Evolutionary conservation across 1,284 basidiomycete genomes (phyloP), one percentile per base, ranked within the genome.

Genomic region (Microbotryum scabiosae): DNA sequence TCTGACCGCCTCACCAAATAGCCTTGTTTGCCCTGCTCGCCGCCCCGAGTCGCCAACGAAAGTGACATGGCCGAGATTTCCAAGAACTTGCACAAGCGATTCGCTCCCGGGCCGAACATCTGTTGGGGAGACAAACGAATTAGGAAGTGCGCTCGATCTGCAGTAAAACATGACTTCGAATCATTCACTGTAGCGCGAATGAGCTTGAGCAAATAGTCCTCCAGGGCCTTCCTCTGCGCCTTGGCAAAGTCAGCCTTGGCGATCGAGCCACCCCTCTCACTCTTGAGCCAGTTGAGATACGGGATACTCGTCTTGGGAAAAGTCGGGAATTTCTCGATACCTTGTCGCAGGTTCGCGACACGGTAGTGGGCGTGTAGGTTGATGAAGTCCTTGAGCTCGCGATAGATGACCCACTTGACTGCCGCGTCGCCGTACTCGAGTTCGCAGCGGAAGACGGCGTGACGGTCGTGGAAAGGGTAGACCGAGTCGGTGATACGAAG

Each of bases 21-120:
- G 0, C 96, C 94, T 10, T 90, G 93, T 76, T 98, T 98, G 69
- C 87, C 85, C 70, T 90, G 88, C 9, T 79, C 74, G 18, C 62
- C 76, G 3, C 93, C 92, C 8, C 90, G 90, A 45, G 84, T 86
- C 0, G 92, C 90, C 21, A 94, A 81, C 7, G 84, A 77, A 57
- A 97, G 84, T 3, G 88, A 93, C 30, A 98, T 78, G 0, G 92
- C 86, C 52, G 90, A 93, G 52, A 98, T 82, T 75, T 99, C 96
- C 59, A 99, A 82, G 76, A 98, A 99, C n/a, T 85, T 85, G 63
- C 88, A 87, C 0, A 98, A 77, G 26, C 93, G 84, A 71, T 97
- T 98, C 1, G 90, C 85, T 50, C 92, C 85, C 1, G 94, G 90
- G 70, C 92, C 88, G 77, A 97, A 97, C 88, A 97, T 96, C 89